Evolutionary conservation across 2,329 filamentous ascomycete genomes (phyloP), one percentile per base, ranked within the genome.

Genomic region (Pyrenophora teres): DNA sequence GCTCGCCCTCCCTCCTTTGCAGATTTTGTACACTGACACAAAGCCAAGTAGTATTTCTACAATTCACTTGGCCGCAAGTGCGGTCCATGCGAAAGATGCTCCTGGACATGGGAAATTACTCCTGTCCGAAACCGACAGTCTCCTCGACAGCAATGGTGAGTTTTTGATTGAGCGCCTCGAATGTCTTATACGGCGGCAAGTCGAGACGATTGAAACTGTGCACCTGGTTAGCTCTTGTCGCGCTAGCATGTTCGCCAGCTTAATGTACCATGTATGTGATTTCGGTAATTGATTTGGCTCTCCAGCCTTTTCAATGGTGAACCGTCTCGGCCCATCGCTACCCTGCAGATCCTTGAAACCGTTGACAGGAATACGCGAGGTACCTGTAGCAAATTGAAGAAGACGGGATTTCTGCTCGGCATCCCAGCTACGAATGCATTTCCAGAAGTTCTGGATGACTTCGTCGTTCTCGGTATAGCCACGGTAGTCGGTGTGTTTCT

Each of bases 401-500:
- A 99, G 81, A 69, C 94, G 88, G 46, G 91, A 96, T 80, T 99
- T 99, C 76, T 99, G 94, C 76, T 99, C 94, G 23, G 94, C 92
- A 73, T 99, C 94, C 94, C 94, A 99, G 56, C 86, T 90, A 62
- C 93, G 87, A 60, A 99, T 94, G 55, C 89, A 93, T 76, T 96
- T 92, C 94, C 94, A 99, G 83, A 99, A 99, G 80, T 95, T 92
- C 75, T 95, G 90, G 62, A 99, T 94, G 21, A 99, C 94, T 70
- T 97, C 91, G 67, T 99, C 94, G 50, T 87, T 92, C 77, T 99
- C 94, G 8, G 95, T 97, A 82, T 99, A 99, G 47, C 94, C 94
- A 65, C 94, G 89, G 77, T 99, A 99, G 72, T 99, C 94, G 40
- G 94, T 99, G 78, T 99, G 94, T 81, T 99, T 99, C 88, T 99